Conservation (phyloP, 2,329 filamentous ascomycete genomes). For the Cladosporium sp. region DNA sequence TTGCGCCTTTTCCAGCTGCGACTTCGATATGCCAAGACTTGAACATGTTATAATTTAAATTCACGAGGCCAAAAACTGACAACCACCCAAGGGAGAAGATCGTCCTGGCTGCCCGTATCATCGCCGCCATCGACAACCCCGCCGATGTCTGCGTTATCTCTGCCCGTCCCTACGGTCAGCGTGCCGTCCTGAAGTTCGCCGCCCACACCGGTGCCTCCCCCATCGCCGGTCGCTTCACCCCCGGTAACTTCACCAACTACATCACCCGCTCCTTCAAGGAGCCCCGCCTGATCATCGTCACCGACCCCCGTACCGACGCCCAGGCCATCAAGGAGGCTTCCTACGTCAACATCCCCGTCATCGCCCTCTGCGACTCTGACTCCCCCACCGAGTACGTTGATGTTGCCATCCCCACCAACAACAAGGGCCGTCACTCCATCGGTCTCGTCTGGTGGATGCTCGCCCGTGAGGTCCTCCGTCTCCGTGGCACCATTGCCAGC, state of each 20-base stretch:
- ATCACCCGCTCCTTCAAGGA: constrained; percentile 99
- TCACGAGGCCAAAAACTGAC: not conserved
- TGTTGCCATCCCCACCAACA: constrained; percentile 99
- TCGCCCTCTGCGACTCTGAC: constrained; percentile 98
- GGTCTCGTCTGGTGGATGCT: constrained; percentile 99
- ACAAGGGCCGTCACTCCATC: constrained; percentile 99
- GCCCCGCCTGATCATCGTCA: constrained; percentile 98
- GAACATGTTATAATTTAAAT: not conserved
- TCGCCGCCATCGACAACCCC: constrained; percentile 98
- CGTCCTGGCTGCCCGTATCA: constrained; percentile 96
- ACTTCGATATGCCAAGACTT: constrained; percentile 13
- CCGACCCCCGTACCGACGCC: constrained; percentile 98
- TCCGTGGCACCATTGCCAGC: constrained; percentile 93
- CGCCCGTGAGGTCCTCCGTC: constrained; percentile 98
- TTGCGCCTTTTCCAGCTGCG: constrained; percentile 1
- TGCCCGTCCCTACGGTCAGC: constrained; percentile 98
- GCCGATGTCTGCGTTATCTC: constrained; percentile 99
- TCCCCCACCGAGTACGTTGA: constrained; percentile 99
- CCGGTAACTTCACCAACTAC: constrained; percentile 99
- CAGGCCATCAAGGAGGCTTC: constrained; percentile 99
- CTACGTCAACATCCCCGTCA: constrained; percentile 99
- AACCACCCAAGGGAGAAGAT: constrained; percentile 85
- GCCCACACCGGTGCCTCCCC: constrained; percentile 95
- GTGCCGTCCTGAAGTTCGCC: constrained; percentile 99
- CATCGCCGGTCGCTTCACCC: constrained; percentile 99